Evolutionary conservation across 2,329 filamentous ascomycete genomes (phyloP), one percentile per base, ranked within the genome.

Genomic region (Colletotrichum liriopes): DNA sequence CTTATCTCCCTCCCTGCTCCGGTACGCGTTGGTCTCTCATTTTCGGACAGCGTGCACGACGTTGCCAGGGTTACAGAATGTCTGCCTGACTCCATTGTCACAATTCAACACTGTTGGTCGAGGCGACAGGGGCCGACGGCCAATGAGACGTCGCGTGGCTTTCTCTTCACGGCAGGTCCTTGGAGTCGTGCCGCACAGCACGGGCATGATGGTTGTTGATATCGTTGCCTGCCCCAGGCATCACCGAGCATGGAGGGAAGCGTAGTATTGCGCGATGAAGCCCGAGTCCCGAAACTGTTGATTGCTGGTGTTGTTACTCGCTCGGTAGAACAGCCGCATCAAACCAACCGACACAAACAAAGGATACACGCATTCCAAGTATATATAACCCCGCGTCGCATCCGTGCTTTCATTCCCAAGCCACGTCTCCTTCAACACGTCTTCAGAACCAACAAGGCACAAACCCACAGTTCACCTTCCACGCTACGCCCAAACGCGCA

Each of bases 161-260:
- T 47, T 45, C 56, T 47, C 18, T 45, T 60, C 41, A 29, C 29
- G 41, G 41, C 41, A 60, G 39, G 56, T 60, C 26, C 2, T 23
- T 47, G 18, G 23, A 9, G 9, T 18, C 39, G 18, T 47, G 56
- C 39, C 39, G 8, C 56, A 60, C 6, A 8, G 51, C 51, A 54
- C 29, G 51, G 26, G 23, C 51, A 29, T 12, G 26, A 20, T 29
- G 29, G 52, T 12, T 7, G 39, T 60, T n/a, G 14, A 60, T 32
- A 39, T 43, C 26, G 58, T 60, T 60, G 58, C 58, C 58, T 60
- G 41, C 41, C 26, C 39, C 16, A 60, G 58, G 58, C 58, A 47
- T 26, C 26, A 23, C 20, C 2, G 20, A 35, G 7, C 29, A n/a
- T 20, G 8, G 5, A 26, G 23, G 45, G 45, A 23, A 8, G 45